These are phyloP conservation scores for Exophiala spinifera DNA, from an alignment of 2,329 filamentous ascomycete species.

Conservation along the genomic window DNA sequence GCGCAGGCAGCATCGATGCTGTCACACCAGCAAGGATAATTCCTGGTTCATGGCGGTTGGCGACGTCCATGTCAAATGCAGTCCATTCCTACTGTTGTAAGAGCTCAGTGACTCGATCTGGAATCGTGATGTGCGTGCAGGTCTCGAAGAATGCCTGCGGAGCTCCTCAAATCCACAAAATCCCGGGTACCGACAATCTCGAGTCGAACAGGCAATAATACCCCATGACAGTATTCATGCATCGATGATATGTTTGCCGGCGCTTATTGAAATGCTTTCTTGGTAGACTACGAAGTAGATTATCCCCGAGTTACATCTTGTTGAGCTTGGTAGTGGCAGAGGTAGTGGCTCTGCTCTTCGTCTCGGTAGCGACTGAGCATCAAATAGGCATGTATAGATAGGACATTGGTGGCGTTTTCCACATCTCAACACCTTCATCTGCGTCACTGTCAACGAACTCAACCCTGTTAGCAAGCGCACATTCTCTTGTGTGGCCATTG, in stretches of 20 bases:
- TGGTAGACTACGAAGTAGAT: not conserved
- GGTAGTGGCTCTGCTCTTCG: too few relatives aligned
- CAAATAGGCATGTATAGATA: not conserved
- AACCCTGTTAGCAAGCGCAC: not conserved
- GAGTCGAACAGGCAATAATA: not conserved
- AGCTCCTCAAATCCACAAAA: not conserved
- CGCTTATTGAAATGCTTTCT: not conserved
- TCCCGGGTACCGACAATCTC: not conserved
- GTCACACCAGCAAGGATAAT: not conserved
- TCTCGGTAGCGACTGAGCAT: not conserved
- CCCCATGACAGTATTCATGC: not conserved
- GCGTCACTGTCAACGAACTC: not conserved
- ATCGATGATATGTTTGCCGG: not conserved
- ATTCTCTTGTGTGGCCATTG: not conserved
- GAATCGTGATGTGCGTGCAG: not conserved
- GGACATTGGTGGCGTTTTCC: not conserved
- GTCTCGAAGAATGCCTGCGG: not conserved
- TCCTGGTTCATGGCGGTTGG: not conserved
- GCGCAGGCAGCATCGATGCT: not conserved
- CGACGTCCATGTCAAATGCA: not conserved
- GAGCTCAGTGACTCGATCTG: not conserved
- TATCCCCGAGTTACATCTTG: not conserved
- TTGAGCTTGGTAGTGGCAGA: not conserved
- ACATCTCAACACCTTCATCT: not conserved
- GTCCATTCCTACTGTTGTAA: not conserved